phyloP scores from a whole-genome alignment of 73 alveolate genomes.

The Symbiodinium pilosum region DNA sequence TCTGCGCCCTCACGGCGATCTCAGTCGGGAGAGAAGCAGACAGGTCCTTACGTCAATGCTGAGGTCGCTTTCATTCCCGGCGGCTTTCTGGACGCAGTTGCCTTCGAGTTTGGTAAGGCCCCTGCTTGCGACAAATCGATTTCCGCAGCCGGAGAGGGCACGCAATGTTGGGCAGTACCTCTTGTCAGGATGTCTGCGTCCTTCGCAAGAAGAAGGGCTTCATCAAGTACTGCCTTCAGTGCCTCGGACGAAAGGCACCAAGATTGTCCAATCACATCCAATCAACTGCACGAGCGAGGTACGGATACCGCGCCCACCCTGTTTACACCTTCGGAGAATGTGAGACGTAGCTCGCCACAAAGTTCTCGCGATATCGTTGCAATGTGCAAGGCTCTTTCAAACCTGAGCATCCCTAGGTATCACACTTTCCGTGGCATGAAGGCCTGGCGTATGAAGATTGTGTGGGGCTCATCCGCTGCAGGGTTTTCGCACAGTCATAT shows the following conservation, averaged over 20 bases:
- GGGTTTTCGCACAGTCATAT: neutral
- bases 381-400: neutral
- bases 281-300: neutral
- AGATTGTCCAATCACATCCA: neutral
- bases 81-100: slow-evolving; percentile 87
- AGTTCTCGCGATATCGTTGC: neutral
- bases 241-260: neutral
- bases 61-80: slow-evolving; percentile 66
- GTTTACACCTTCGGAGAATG: slow-evolving; percentile 84
- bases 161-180: neutral
- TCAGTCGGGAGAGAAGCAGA: no score
- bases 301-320: slow-evolving; percentile 72
- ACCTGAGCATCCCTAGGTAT: no score
- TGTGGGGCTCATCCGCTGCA: neutral
- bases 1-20: neutral
- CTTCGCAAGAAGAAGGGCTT: slow-evolving; percentile 78
- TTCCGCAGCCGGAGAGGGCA: neutral
- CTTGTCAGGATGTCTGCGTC: slow-evolving; percentile 56
- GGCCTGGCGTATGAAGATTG: slow-evolving; percentile 22
- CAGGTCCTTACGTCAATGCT: no score
- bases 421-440: slow-evolving; percentile 55
- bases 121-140: no score
- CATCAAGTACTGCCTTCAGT: slow-evolving; percentile 92
- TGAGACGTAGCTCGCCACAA: slow-evolving; percentile 51
- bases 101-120: slow-evolving; percentile 79